A percentile compares a stretch with the other conserved stretches of the same genome.
These are phyloP conservation scores for Venturia oleaginea DNA, from an alignment of 2,329 filamentous ascomycete genomes.

Conservation along the genomic window DNA sequence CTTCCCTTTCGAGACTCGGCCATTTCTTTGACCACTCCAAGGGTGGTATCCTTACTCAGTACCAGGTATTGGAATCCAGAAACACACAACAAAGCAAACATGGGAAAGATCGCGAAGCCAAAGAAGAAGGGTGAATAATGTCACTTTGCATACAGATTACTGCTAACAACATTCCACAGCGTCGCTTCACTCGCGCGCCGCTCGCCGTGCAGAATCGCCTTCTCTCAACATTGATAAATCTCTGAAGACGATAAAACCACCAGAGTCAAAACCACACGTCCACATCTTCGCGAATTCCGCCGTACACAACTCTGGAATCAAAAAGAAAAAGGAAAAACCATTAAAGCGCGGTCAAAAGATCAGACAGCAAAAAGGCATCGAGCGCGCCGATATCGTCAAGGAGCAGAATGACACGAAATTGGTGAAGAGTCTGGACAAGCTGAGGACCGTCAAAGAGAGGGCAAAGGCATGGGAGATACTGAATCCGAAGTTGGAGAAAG, in stretches of 20 bases:
- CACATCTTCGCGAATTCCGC: slow-evolving; percentile 54
- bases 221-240: slow-evolving; percentile 65
- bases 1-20: background rate
- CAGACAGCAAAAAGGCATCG: slow-evolving; percentile 46
- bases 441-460: slow-evolving; percentile 40
- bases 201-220: slow-evolving; percentile 62
- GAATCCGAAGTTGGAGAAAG: slow-evolving; percentile 21
- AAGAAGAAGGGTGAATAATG: slow-evolving; percentile 33
- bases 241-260: slow-evolving; percentile 36
- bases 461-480: slow-evolving; percentile 33
- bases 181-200: slow-evolving; percentile 65
- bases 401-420: slow-evolving; percentile 49
- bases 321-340: slow-evolving; percentile 53
- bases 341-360: slow-evolving; percentile 44
- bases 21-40: too few species aligned
- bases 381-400: slow-evolving; percentile 45
- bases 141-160: background rate
- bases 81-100: slow-evolving; percentile 1
- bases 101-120: slow-evolving; percentile 37
- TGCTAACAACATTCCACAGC: slow-evolving; percentile 17
- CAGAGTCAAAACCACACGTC: slow-evolving; percentile 16
- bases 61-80: background rate
- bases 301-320: slow-evolving; percentile 57
- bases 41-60: too few species aligned
- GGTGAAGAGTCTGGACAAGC: slow-evolving; percentile 41